phyloP scores from a whole-genome alignment of 192 early-diverging fungal species.

The Podila clonocystis region DNA sequence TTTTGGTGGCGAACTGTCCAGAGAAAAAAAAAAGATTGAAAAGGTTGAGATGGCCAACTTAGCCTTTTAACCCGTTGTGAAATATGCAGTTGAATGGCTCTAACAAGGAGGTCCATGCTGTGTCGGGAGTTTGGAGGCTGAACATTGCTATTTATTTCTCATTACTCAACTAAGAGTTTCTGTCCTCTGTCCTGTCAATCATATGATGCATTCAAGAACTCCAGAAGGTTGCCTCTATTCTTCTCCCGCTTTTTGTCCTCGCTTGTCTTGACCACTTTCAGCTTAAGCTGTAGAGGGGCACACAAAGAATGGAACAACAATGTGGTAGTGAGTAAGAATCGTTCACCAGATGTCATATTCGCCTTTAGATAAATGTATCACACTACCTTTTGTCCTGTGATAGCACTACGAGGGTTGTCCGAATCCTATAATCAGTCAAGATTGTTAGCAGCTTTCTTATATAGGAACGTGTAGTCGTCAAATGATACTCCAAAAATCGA shows the following conservation, averaged over 20 bases:
- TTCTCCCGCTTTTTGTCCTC: slow-evolving; percentile 49
- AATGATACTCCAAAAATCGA: background rate
- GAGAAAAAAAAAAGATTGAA: no score
- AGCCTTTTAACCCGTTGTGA: no score
- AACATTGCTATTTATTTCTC: no score
- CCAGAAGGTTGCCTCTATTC: slow-evolving; percentile 40
- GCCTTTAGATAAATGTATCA: background rate
- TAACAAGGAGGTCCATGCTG: no score
- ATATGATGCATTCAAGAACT: slow-evolving; percentile 43
- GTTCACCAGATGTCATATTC: background rate
- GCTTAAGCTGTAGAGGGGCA: slow-evolving; percentile 18
- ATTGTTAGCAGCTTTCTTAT: background rate
- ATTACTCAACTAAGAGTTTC: no score
- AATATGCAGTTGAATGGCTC: no score
- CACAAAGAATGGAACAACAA: background rate
- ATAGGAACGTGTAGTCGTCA: background rate
- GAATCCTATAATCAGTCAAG: slow-evolving; percentile 19
- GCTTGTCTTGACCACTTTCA: slow-evolving; percentile 40
- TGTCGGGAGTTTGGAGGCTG: no score
- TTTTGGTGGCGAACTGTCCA: no score
- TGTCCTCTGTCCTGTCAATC: slow-evolving; percentile 12
- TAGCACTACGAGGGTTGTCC: slow-evolving; percentile 30
- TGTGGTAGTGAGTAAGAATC: background rate
- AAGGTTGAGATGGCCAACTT: no score
- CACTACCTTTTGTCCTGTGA: slow-evolving; percentile 35